Evolutionary conservation across 2,329 filamentous ascomycete genomes (phyloP).

Genomic region (Penicillium sp.): DNA sequence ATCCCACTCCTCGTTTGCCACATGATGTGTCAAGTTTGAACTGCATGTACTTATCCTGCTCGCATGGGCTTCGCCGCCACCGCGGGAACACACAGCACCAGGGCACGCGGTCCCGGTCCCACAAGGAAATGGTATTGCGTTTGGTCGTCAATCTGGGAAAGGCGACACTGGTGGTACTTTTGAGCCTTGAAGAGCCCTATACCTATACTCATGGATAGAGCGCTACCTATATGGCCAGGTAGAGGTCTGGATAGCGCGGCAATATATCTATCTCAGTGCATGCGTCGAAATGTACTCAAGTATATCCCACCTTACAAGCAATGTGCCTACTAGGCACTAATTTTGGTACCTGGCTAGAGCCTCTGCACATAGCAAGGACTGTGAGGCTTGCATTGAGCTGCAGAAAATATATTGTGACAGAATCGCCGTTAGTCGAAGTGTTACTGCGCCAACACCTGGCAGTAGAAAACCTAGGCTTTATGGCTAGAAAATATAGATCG

Average conservation of each 20-base stretch:
- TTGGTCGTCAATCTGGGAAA: not conserved
- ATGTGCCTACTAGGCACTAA: not conserved
- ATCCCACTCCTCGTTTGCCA: not conserved
- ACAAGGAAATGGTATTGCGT: not conserved
- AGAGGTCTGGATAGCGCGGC: too few relatives aligned
- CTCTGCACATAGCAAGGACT: not conserved
- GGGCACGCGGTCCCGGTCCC: not conserved
- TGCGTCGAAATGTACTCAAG: too few relatives aligned
- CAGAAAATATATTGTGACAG: not conserved
- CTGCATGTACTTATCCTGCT: constrained; percentile 4
- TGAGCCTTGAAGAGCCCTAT: too few relatives aligned
- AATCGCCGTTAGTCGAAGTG: not conserved
- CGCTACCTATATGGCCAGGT: too few relatives aligned
- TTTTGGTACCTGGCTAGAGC: not conserved
- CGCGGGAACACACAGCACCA: not conserved
- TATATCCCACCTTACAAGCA: not conserved
- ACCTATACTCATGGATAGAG: too few relatives aligned
- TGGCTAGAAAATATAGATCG: not conserved
- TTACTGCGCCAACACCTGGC: not conserved
- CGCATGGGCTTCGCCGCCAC: not conserved
- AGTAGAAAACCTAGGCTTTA: not conserved
- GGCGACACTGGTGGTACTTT: too few relatives aligned
- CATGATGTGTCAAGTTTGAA: constrained; percentile 1
- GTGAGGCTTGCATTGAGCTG: not conserved
- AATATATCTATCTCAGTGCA: too few relatives aligned